Percentiles rank a stretch among this genome's conserved stretches.
Evolutionary conservation across 345 rosid species (phyloP).

Genomic region (Lumnitzera littorea): DNA sequence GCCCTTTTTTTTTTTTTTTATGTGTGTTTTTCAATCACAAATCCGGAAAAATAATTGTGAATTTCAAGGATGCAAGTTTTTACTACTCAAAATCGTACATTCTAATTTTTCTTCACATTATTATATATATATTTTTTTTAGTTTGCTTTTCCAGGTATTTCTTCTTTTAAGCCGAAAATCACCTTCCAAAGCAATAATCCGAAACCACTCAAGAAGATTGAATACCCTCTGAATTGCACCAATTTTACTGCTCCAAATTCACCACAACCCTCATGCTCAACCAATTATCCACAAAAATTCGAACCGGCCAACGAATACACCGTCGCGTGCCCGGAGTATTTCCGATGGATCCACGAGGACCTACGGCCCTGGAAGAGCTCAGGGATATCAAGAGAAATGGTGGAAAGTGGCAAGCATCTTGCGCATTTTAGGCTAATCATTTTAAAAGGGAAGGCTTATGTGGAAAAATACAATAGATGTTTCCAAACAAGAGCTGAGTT

Average conservation of each 20-base stretch:
- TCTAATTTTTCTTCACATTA: no score
- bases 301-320: not conserved
- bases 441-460: conserved; percentile 31
- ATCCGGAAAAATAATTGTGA: no score
- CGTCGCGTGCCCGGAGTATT: conserved; percentile 41
- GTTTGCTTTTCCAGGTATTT: not conserved
- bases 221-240: conserved; percentile 3
- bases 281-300: not conserved
- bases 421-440: conserved; percentile 42
- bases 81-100: no score
- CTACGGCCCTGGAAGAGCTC: conserved; percentile 35
- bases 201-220: not conserved
- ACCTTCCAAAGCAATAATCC: not conserved
- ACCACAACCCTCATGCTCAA: not conserved
- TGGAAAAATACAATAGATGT: conserved; percentile 18
- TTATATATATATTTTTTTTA: not conserved
- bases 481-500: conserved; percentile 48
- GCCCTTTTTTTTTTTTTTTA: no score
- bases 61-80: no score
- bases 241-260: not conserved
- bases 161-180: not conserved
- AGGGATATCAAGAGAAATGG: conserved; percentile 36
- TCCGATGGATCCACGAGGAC: conserved; percentile 50
- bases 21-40: no score
- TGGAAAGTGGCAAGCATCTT: conserved; percentile 28